Evolutionary conservation across 179 eudicot species (phyloP), one percentile per base, ranked within the genome.

Genomic region (Heliamphora pulchella): DNA sequence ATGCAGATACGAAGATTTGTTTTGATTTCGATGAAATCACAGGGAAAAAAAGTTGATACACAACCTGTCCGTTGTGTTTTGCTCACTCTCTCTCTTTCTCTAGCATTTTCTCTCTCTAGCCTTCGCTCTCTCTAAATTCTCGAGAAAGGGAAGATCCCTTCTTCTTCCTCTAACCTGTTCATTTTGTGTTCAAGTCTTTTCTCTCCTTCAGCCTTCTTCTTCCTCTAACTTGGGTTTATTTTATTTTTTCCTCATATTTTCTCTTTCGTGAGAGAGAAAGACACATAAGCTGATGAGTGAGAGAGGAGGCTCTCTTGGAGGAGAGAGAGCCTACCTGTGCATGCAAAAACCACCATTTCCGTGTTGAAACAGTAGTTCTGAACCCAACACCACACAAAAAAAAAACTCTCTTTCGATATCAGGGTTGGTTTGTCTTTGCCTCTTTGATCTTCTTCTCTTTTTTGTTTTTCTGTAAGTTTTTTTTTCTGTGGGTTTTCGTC

Each of bases 241-340:
- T 39, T 39, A 8, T 5, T 15, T 20, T 3, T 9, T 74, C 11
- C n/a, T 2, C 14, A n/a, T 59, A 48, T 2, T 51, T 10, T 20
- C 48, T 13, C 77, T 62, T 44, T 6, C 59, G 74, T 58, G 41
- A 17, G 43, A 58, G 78, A 57, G 7, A 74, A 8, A 57, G 61
- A 57, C 17, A 48, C 43, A 57, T 31, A 74, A 58, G 59, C 80
- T 80, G 82, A 86, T 86, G 89, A 82, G 81, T 82, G 84, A 84
- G 78, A 78, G 81, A 82, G 89, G 82, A 80, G 89, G 87, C 89
- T 86, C 89, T 86, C 89, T 80, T 64, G 84, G 82, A 61, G 75
- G 75, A 86, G 87, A 86, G 88, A 82, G 89, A 66, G 80, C 79
- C 79, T 77, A 48, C 86, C 86, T 79, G 80, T 76, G 2, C 79